These are phyloP conservation scores for Sclerotinia minor DNA, from an alignment of 2,329 filamentous ascomycete species.

Conservation along the genomic window DNA sequence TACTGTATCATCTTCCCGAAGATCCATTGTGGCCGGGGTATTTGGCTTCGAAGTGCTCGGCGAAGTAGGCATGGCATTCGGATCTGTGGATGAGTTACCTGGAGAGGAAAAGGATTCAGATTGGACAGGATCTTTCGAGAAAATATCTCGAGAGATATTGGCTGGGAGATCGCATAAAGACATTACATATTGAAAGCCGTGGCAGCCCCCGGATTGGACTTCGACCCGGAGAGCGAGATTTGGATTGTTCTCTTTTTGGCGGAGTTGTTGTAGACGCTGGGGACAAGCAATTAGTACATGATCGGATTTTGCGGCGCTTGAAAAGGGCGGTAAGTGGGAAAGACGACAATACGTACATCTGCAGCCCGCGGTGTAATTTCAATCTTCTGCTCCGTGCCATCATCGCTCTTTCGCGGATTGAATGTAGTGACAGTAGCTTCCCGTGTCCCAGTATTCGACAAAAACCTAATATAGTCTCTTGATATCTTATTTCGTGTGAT, in stretches of 20 bases:
- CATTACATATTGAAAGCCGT: constrained; percentile 98
- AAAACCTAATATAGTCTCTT: constrained; percentile 20
- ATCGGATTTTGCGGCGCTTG: background rate
- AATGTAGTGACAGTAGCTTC: constrained; percentile 44
- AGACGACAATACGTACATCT: constrained; percentile 54
- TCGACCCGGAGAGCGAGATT: constrained; percentile 84
- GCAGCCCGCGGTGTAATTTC: constrained; percentile 83
- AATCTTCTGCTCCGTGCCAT: constrained; percentile 80
- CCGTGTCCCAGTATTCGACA: constrained; percentile 29
- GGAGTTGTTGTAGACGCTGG: constrained; percentile 51
- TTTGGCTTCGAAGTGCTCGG: background rate
- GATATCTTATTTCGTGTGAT: background rate
- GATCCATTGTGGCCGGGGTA: constrained; percentile 44
- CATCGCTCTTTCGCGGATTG: constrained; percentile 78
- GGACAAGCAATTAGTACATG: background rate
- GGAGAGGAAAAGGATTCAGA: constrained; percentile 29
- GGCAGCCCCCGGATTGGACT: constrained; percentile 91
- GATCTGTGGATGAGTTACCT: constrained; percentile 30
- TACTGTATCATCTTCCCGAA: constrained; percentile 77
- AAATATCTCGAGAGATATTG: constrained; percentile 28
- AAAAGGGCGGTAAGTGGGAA: background rate
- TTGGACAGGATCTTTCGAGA: background rate
- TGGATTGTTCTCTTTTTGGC: constrained; percentile 66
- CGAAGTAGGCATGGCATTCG: constrained; percentile 27
- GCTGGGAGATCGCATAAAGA: constrained; percentile 67